Base-by-base conservation (phyloP, 140 eudicot species). In the Anethum foeniculum region DNA sequence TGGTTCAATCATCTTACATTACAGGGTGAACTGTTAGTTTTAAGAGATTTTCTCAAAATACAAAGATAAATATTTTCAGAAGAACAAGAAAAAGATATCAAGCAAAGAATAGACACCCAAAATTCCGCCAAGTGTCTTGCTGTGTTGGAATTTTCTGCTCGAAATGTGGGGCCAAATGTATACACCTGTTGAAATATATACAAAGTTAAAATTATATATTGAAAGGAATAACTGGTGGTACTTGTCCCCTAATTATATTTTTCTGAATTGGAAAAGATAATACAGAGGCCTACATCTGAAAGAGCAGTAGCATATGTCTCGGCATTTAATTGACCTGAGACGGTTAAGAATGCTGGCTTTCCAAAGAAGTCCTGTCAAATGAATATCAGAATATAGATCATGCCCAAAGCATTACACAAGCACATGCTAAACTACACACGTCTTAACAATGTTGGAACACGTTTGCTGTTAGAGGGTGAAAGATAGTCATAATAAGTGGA, bases 301-400 rank as follows among this genome's bases (percentile, higher is more conserved):
- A 95, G 99, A 81, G 99, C 97, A 81, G 99, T 92, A 43, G 99
- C 99, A 81, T 95, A 95, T 87, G 97, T 89, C 90, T 95, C 99
- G 75, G 91, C 99, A 86, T 95, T 95, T 78, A 95, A 92, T 86
- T 95, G 99, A 77, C 99, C 99, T n/a, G 99, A 95, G 28, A 95
- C 99, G 3, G 99, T 95, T 85, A 95, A 84, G 82, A 92, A 95
- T 79, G 99, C 97, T 77, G 97, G 99, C 83, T 91, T 95, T 81
- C 89, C 97, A 85, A 95, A 95, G 81, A 95, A 95, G 85, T 95
- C 99, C 99, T 95, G 97, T 71, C 83, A 79, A 49, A 54, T 60
- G 69, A 65, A 36, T 62, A 82, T 25, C 77, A 56, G 60, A 75
- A 56, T 48, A n/a, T 78, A 16, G 58, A 49, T 49, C 13, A 49